Conservation (phyloP, 1,139 yeast genomes). For the Yamadazyma pseudoaaseri region DNA sequence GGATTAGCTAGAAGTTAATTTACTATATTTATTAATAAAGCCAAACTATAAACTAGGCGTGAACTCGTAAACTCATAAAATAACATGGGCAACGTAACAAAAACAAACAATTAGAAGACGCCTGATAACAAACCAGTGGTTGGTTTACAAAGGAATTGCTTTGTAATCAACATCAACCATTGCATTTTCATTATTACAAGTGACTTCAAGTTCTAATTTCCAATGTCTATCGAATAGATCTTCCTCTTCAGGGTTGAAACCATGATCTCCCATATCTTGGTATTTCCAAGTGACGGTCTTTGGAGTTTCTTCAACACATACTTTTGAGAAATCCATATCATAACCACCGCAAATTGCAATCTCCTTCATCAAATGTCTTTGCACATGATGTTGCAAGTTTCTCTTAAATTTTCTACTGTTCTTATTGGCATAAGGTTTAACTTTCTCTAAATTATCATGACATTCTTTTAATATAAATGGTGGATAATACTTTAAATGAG, state of each 20-base stretch:
- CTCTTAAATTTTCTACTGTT: constrained; percentile 71
- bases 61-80: constrained; percentile 6
- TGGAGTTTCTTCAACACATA: constrained; percentile 48
- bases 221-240: constrained; percentile 51
- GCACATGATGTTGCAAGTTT: constrained; percentile 72
- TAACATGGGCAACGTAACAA: too few species aligned
- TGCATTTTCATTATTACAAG: constrained; percentile 60
- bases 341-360: constrained; percentile 62
- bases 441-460: constrained; percentile 68
- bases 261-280: constrained; percentile 53
- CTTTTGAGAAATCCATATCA: constrained; percentile 52
- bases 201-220: constrained; percentile 55
- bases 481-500: constrained; percentile 65
- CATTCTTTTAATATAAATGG: constrained; percentile 69
- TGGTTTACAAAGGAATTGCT: constrained; percentile 34
- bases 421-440: constrained; percentile 70
- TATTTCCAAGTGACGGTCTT: constrained; percentile 51
- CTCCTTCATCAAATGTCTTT: constrained; percentile 67
- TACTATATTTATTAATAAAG: constrained; percentile 1
- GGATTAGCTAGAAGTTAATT: constrained; percentile 27
- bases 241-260: constrained; percentile 48
- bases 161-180: constrained; percentile 58
- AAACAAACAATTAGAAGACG: not conserved
- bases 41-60: too few species aligned
- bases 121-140: constrained; percentile 3